Base-by-base conservation (phyloP, 495 filamentous ascomycete species). In the Aspergillus panamensis region DNA sequence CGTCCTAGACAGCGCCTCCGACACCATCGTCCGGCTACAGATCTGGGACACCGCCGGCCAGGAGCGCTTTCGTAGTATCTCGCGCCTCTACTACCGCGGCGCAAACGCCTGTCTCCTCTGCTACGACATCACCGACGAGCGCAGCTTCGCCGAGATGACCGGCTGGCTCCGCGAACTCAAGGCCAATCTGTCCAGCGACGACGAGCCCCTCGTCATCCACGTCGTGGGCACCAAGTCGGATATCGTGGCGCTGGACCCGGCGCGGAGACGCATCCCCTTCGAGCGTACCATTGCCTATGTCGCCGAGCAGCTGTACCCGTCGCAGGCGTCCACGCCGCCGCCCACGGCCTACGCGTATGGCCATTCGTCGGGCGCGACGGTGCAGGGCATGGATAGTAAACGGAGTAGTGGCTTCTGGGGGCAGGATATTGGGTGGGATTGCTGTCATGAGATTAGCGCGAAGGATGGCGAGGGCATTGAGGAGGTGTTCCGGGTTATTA, bases 31-130 rank as follows among this genome's bases (percentile, higher is more conserved):
- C 19, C 84, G 91, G 8, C 76, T 96, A 20, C 91, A 96, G 72
- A 92, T 96, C 52, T 96, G 92, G 91, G 89, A 95, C 64, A 95
- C 90, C 60, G 94, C 93, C 49, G 94, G 94, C 44, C 94, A 97
- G 65, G 94, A 98, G 77, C 85, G 94, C 12, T 98, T 97, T 70
- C 87, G 94, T 56, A 88, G 84, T 25, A 97, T 98, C 55, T 94
- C 90, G 12, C 85, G 90, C 29, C 84, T 97, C 32, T 98, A 98
- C 74, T 98, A 98, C 75, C 85, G 92, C 64, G 91, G 91, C 66
- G 94, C 94, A 40, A 92, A 96, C 69, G 94, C 93, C 21, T 93
- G 89, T 61, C 87, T 98, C 54, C 84, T 98, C 35, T 96, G 90
- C 78, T 98, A 98, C 74, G 87, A 88, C 73, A 95, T 98, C 64